Evolutionary conservation across 2,329 filamentous ascomycete genomes (phyloP).

Genomic region (Colletotrichum sp.): DNA sequence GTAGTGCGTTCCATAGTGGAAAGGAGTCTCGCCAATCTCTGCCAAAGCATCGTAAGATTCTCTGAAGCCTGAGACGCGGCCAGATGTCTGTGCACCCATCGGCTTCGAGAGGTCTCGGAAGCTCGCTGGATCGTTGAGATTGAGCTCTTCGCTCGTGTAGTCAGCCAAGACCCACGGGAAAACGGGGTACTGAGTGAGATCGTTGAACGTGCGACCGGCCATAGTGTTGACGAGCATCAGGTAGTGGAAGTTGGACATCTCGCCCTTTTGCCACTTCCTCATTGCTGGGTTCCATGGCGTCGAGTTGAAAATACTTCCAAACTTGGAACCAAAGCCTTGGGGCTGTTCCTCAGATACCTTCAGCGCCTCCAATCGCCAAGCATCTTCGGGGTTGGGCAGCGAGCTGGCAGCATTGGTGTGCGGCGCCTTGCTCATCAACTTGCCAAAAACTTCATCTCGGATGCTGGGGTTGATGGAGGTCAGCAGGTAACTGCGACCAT

Average conservation of each 20-base stretch:
- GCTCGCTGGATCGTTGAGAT: slow-evolving; percentile 80
- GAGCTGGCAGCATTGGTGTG: slow-evolving; percentile 75
- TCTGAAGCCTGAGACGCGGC: slow-evolving; percentile 78
- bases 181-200: slow-evolving; percentile 96
- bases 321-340: slow-evolving; percentile 79
- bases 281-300: slow-evolving; percentile 83
- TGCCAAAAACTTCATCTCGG: slow-evolving; percentile 81
- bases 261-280: slow-evolving; percentile 88
- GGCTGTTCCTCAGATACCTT: slow-evolving; percentile 67
- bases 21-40: slow-evolving; percentile 91
- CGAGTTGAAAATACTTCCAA: slow-evolving; percentile 90
- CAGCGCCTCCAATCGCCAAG: slow-evolving; percentile 89
- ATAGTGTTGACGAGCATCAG: slow-evolving; percentile 98
- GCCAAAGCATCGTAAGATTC: slow-evolving; percentile 87
- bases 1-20: slow-evolving; percentile 98
- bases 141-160: slow-evolving; percentile 91
- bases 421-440: slow-evolving; percentile 79
- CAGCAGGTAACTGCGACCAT: slow-evolving; percentile 92
- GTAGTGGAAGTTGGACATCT: slow-evolving; percentile 98
- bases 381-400: slow-evolving; percentile 80
- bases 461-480: slow-evolving; percentile 77
- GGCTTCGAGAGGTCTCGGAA: slow-evolving; percentile 94
- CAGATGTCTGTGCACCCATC: slow-evolving; percentile 87
- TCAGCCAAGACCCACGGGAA: slow-evolving; percentile 98
- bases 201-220: slow-evolving; percentile 96